Evolutionary conservation across 495 filamentous ascomycete genomes (phyloP).

Genomic region (Trichoderma orchidacearum): DNA sequence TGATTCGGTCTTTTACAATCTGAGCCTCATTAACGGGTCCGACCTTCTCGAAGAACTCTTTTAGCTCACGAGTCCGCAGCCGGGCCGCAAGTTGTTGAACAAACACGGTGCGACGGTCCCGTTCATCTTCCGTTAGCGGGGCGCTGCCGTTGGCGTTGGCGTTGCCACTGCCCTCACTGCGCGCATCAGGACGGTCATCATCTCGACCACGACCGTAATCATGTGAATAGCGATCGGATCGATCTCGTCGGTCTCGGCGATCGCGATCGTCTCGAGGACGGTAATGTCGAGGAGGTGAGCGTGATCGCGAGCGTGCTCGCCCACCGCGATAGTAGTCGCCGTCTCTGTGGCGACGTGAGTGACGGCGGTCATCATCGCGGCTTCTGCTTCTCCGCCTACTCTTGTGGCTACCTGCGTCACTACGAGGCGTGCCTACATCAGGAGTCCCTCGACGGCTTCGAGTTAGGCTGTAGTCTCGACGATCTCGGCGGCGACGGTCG

Average conservation of each 20-base stretch:
- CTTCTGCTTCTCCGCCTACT: slow-evolving; percentile 74
- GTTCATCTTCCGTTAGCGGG: slow-evolving; percentile 84
- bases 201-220: slow-evolving; percentile 40
- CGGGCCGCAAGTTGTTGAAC: slow-evolving; percentile 94
- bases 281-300: slow-evolving; percentile 68
- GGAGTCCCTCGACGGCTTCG: slow-evolving; percentile 21
- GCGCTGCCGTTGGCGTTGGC: slow-evolving; percentile 33
- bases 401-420: slow-evolving; percentile 75
- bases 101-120: slow-evolving; percentile 92
- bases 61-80: slow-evolving; percentile 81
- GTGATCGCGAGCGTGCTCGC: slow-evolving; percentile 52
- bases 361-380: slow-evolving; percentile 64
- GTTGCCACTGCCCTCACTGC: slow-evolving; percentile 39
- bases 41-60: slow-evolving; percentile 91
- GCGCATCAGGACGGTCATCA: slow-evolving; percentile 33
- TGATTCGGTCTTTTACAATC: slow-evolving; percentile 97
- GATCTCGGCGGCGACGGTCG: slow-evolving; percentile 53
- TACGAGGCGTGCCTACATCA: slow-evolving; percentile 49
- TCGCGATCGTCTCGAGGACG: slow-evolving; percentile 51
- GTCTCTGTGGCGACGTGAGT: slow-evolving; percentile 68
- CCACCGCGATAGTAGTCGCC: slow-evolving; percentile 65
- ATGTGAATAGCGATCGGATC: slow-evolving; percentile 20
- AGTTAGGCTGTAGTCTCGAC: slow-evolving; percentile 41
- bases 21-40: slow-evolving; percentile 95
- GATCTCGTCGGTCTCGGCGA: slow-evolving; percentile 29